A percentile compares a stretch with the other conserved stretches of the same genome.
phyloP scores from a whole-genome alignment of 2,329 filamentous ascomycete genomes.

The Aspergillus quadricinctus region DNA sequence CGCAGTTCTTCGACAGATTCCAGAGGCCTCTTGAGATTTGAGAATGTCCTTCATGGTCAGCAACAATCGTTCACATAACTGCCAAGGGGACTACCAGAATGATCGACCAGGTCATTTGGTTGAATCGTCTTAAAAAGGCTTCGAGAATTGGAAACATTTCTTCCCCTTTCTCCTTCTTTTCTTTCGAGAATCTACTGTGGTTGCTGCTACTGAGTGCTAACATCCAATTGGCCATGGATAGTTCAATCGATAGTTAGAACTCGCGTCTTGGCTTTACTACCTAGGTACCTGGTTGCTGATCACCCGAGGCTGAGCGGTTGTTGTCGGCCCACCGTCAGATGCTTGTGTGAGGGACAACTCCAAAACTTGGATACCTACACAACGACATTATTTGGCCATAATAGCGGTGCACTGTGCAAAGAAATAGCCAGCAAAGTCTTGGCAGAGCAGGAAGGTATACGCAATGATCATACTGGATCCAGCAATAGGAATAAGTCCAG shows the following conservation, averaged over 20 bases:
- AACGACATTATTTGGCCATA: conserved; percentile 5
- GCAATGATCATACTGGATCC: background rate
- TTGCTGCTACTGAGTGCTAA: background rate
- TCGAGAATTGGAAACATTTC: background rate
- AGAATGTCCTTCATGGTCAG: background rate
- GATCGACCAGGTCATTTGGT: background rate
- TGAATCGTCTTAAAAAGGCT: background rate
- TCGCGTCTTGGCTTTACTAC: conserved; percentile 20
- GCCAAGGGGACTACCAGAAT: background rate
- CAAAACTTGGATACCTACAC: conserved; percentile 9
- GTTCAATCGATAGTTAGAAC: conserved; percentile 14
- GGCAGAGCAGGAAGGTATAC: background rate
- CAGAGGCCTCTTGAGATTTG: background rate
- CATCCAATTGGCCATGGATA: background rate
- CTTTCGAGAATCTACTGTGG: conserved; percentile 1
- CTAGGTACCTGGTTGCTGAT: conserved; percentile 29
- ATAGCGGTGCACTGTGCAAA: background rate
- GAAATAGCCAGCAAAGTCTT: background rate
- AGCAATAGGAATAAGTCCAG: background rate
- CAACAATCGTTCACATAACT: background rate
- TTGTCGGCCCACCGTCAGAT: conserved; percentile 15
- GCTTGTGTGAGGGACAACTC: conserved; percentile 11
- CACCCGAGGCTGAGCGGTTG: conserved; percentile 29
- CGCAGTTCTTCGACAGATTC: background rate
- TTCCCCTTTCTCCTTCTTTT: background rate